Evolutionary conservation across 2,329 filamentous ascomycete genomes (phyloP), one percentile per base, ranked within the genome.

Genomic region (Cladophialophora chaetospira): DNA sequence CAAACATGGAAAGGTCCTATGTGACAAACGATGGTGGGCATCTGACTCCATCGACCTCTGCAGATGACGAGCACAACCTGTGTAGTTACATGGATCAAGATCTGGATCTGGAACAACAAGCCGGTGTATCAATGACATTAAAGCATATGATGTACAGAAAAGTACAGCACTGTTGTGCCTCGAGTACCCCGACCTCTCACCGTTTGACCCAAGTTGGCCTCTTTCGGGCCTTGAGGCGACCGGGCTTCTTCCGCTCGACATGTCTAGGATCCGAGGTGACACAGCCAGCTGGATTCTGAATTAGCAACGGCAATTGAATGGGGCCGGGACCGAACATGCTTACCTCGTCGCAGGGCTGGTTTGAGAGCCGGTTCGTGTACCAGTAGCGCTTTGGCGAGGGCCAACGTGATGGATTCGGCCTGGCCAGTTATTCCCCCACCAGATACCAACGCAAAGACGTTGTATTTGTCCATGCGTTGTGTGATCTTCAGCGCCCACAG

Each of bases 221-320:
- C 86, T 99, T 99, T 77, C 94, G 89, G 57, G 94, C 93, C 83
- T 99, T 99, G 77, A 96, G 76, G 70, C 91, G 90, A 66, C 94
- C 95, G 55, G 91, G 85, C 84, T 99, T 97, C 87, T 99, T 99
- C 73, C 94, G 93, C 78, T 99, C 94, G 66, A 99, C 95, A 70
- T 82, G 86, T 77, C 93, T 91, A 56, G 87, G 84, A 78, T 99
- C 93, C 70, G 93, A 88, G 50, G 92, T 95, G 63, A 99, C 84
- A 73, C 88, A 91, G 62, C 95, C 95, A 71, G 93, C 94, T 99
- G 73, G 55, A 68, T 66, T 51, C 19, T 53, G 26, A 60, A 61
- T 63, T 55, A 60, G 47, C 33, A 31, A 50, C 55, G 55, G 31
- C 44, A 33, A 38, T 33, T 26, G n/a, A 35, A 43, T 42, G 53